Evolutionary conservation across 2,329 filamentous ascomycete genomes (phyloP).

Genomic region (Pseudogymnoascus sp.): DNA sequence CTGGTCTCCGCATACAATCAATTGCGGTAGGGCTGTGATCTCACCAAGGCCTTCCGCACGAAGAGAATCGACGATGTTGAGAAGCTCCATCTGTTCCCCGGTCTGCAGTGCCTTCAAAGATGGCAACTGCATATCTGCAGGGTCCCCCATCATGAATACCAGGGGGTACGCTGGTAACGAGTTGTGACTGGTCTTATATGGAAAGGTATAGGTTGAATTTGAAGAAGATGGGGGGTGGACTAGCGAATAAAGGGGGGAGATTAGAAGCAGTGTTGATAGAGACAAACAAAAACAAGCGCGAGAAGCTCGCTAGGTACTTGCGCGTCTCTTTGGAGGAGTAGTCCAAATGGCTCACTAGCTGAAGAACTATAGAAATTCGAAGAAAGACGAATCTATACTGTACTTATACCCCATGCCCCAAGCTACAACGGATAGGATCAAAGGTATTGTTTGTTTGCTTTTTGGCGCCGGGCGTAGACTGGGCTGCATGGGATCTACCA

Average conservation of each 20-base stretch:
- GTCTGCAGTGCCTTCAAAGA: constrained; percentile 16
- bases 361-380: background rate
- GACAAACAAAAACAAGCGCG: background rate
- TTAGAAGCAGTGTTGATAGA: background rate
- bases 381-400: background rate
- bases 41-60: constrained; percentile 26
- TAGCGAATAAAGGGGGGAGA: background rate
- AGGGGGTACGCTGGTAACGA: background rate
- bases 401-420: background rate
- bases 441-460: background rate
- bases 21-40: constrained; percentile 33
- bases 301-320: background rate
- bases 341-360: background rate
- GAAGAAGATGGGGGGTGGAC: background rate
- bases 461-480: background rate
- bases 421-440: no score
- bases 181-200: background rate
- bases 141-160: constrained; percentile 10
- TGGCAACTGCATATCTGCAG: constrained; percentile 12
- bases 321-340: background rate
- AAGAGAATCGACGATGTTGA: constrained; percentile 50
- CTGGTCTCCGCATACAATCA: constrained; percentile 37
- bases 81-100: constrained; percentile 46
- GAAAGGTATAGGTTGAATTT: background rate
- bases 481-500: background rate